These are phyloP conservation scores for Metschnikowia baotianmanensis DNA, from an alignment of 805 yeast genomes.

Conservation along the genomic window DNA sequence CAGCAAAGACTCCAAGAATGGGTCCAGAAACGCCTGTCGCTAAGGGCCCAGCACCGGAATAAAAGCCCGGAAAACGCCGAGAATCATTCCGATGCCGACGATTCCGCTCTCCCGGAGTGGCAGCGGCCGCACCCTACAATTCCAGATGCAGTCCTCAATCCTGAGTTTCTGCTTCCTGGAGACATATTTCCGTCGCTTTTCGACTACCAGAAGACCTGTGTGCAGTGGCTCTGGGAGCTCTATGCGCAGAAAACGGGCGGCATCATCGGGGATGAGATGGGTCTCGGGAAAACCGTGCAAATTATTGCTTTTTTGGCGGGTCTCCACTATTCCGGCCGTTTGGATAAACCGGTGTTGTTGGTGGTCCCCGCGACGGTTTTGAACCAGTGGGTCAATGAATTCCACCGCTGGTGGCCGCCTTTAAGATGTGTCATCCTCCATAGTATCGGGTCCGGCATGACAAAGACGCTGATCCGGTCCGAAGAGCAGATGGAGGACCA, in stretches of 20 bases:
- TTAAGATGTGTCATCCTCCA: conserved; percentile 82
- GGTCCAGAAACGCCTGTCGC: conserved; percentile 49
- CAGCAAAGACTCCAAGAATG: conserved; percentile 60
- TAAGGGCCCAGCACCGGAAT: conserved; percentile 32
- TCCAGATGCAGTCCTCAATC: conserved; percentile 73
- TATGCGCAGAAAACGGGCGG: conserved; percentile 90
- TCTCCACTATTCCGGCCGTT: conserved; percentile 72
- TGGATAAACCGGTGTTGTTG: conserved; percentile 75
- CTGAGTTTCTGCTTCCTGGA: conserved; percentile 77
- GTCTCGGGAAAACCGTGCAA: conserved; percentile 93
- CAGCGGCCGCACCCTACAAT: conserved; percentile 65
- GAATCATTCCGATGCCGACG: not conserved
- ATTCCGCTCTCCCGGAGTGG: conserved; percentile 1
- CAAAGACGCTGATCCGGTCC: conserved; percentile 22
- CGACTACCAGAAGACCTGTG: conserved; percentile 94
- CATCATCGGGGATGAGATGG: conserved; percentile 97
- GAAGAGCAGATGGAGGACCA: conserved; percentile 52
- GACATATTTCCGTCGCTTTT: conserved; percentile 84
- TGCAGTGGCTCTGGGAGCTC: conserved; percentile 97
- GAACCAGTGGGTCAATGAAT: conserved; percentile 95
- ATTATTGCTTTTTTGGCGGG: conserved; percentile 90
- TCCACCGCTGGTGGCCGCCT: conserved; percentile 98
- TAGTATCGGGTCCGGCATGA: conserved; percentile 89
- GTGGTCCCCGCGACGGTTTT: conserved; percentile 97
- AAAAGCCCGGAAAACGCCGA: conserved; percentile 3